These are phyloP conservation scores for Blastobotrys apis DNA, from an alignment of 1,139 yeast species.

Conservation along the genomic window DNA sequence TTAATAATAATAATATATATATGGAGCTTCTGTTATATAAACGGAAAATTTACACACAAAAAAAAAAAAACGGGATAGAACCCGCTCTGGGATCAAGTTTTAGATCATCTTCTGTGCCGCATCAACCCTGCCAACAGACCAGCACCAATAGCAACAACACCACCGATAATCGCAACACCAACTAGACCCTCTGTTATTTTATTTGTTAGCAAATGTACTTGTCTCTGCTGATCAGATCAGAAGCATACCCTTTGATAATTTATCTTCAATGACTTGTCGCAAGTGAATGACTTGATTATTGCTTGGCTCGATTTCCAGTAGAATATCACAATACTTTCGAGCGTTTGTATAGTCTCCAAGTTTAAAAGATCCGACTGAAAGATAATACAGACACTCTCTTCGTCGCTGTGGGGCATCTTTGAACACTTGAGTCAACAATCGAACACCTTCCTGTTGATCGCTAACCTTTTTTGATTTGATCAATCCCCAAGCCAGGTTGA, in stretches of 20 bases:
- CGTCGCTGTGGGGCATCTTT: conserved; percentile 77
- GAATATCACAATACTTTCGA: conserved; percentile 74
- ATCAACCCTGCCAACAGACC: conserved; percentile 61
- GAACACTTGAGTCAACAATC: conserved; percentile 67
- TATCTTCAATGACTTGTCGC: conserved; percentile 74
- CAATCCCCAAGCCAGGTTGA: conserved; percentile 96
- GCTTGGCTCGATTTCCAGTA: conserved; percentile 75
- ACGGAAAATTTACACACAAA: not conserved
- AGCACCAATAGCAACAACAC: conserved; percentile 77
- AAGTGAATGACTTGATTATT: conserved; percentile 72
- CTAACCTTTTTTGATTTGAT: conserved; percentile 60
- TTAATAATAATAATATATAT: not conserved
- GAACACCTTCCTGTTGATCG: conserved; percentile 76
- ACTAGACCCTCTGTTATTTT: conserved; percentile 63
- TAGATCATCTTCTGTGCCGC: conserved; percentile 19
- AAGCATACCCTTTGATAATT: conserved; percentile 55
- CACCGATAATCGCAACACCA: conserved; percentile 84
- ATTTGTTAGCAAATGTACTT: not conserved
- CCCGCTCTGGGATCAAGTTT: not conserved
- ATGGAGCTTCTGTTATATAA: not conserved
- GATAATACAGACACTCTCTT: conserved; percentile 83
- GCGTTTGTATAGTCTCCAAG: conserved; percentile 85
- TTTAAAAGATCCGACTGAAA: conserved; percentile 84
- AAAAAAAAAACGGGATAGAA: not conserved
- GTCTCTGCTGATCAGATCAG: not conserved